These are phyloP conservation scores for Pestalotiopsis sp. DNA, from an alignment of 2,329 filamentous ascomycete species.

Conservation along the genomic window DNA sequence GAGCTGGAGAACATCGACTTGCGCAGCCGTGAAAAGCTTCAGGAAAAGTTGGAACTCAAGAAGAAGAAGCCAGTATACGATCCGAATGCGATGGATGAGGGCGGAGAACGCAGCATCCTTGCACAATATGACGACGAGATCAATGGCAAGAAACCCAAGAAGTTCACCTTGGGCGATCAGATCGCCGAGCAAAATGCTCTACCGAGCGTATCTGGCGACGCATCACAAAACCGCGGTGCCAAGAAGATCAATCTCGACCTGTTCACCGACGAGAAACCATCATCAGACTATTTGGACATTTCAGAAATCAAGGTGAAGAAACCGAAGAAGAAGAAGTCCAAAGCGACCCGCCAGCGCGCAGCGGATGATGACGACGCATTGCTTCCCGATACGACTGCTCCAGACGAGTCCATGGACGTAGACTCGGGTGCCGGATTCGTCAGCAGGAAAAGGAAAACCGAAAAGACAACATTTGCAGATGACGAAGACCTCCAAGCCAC, in stretches of 20 bases:
- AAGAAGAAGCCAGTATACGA: constrained; percentile 91
- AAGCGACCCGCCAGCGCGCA: constrained; percentile 71
- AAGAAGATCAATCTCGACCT: constrained; percentile 76
- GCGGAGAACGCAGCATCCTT: constrained; percentile 69
- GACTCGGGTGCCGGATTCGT: constrained; percentile 57
- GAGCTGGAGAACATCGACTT: constrained; percentile 81
- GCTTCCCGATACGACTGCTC: constrained; percentile 39
- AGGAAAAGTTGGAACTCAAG: constrained; percentile 81
- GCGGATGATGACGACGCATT: constrained; percentile 67
- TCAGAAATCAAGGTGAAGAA: constrained; percentile 93
- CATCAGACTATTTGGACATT: constrained; percentile 86
- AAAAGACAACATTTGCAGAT: constrained; percentile 76
- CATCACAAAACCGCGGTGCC: constrained; percentile 63
- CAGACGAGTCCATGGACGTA: constrained; percentile 71
- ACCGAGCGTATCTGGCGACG: constrained; percentile 55
- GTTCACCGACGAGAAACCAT: constrained; percentile 61
- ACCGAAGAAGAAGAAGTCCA: constrained; percentile 87
- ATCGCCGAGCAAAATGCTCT: constrained; percentile 69
- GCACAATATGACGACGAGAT: constrained; percentile 97
- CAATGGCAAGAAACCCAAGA: constrained; percentile 83
- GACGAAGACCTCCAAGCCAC: constrained; percentile 92
- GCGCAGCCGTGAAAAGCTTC: constrained; percentile 71
- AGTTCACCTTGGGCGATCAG: constrained; percentile 82
- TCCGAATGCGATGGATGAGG: constrained; percentile 72
- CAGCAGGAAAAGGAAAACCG: constrained; percentile 64